Percentiles rank a stretch among this genome's conserved stretches.
Evolutionary conservation across 202 grass and related monocot species (phyloP).

Genomic region (Musa balbisiana): DNA sequence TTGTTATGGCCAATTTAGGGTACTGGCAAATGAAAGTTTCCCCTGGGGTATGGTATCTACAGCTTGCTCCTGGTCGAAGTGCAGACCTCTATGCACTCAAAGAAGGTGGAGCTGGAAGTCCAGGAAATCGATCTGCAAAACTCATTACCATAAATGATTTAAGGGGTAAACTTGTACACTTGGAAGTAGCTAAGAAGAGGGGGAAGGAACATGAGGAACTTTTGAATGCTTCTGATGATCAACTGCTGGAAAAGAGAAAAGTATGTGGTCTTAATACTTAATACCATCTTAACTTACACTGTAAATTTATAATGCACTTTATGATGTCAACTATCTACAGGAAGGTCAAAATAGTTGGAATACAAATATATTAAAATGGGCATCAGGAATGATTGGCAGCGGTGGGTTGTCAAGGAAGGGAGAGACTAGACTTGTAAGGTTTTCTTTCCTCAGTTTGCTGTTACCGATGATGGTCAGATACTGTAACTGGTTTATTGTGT

Average conservation of each 20-base stretch:
- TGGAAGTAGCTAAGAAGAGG: conserved; percentile 83
- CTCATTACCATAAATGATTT: conserved; percentile 83
- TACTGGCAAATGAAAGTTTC: conserved; percentile 99
- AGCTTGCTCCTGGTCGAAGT: conserved; percentile 91
- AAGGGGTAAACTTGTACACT: conserved; percentile 87
- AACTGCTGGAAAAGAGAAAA: conserved; percentile 47
- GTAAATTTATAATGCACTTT: conserved; percentile 24
- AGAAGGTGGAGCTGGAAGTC: conserved; percentile 26
- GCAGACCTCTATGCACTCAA: conserved; percentile 61
- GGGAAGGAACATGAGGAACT: conserved; percentile 81
- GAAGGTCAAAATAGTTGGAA: conserved; percentile 89
- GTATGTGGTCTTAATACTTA: conserved; percentile 33
- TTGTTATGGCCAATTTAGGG: conserved; percentile 99
- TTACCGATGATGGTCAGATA: conserved; percentile 5
- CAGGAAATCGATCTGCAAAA: conserved; percentile 32
- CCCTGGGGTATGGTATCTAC: conserved; percentile 84
- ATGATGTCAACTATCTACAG: conserved; percentile 23
- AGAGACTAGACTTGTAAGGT: conserved; percentile 45
- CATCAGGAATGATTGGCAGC: conserved; percentile 79
- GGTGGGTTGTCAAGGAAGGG: conserved; percentile 61
- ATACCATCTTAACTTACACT: conserved; percentile 3
- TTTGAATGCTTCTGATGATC: conserved; percentile 54
- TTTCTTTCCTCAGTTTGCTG: conserved; percentile 14
- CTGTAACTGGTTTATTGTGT: not conserved
- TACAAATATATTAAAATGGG: conserved; percentile 91